Percentiles rank a stretch among this genome's conserved stretches.
These are phyloP conservation scores for Diplosphaera chodatii DNA, from an alignment of 139 green algal species.

Conservation along the genomic window DNA sequence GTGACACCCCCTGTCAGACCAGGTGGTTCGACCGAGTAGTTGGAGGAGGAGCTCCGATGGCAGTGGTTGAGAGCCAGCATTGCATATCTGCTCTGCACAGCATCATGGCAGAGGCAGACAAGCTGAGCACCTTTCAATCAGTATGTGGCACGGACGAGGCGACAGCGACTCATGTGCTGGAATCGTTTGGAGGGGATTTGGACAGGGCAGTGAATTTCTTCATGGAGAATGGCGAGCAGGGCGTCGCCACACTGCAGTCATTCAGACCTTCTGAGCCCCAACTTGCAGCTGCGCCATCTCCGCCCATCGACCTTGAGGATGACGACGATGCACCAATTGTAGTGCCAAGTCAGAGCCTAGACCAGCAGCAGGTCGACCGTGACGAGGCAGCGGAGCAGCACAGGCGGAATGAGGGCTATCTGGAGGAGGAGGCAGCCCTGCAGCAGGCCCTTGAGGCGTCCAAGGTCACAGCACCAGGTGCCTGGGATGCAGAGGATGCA, in stretches of 20 bases:
- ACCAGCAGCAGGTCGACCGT: slow-evolving; percentile 5
- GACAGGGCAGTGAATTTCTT: slow-evolving; percentile 26
- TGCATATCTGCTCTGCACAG: neutral
- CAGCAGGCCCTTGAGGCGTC: neutral
- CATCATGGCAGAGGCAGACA: neutral
- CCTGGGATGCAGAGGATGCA: too few relatives aligned
- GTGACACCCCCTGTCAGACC: too few relatives aligned
- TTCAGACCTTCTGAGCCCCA: neutral
- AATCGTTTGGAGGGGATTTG: slow-evolving; percentile 33
- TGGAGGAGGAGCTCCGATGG: neutral
- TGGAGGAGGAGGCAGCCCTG: neutral
- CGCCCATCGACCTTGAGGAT: slow-evolving; percentile 13
- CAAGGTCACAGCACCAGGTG: neutral
- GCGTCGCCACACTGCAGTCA: neutral
- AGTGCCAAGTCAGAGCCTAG: slow-evolving; percentile 2
- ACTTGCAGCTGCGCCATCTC: neutral
- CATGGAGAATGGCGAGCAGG: slow-evolving; percentile 18
- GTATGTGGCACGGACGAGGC: slow-evolving; percentile 25
- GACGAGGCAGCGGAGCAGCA: neutral
- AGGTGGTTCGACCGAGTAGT: too few relatives aligned
- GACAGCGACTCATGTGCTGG: slow-evolving; percentile 34
- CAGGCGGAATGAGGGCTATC: neutral
- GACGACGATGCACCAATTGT: neutral
- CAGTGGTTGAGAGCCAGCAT: too few relatives aligned
- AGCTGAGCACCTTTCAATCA: slow-evolving; percentile 20